Evolutionary conservation across 176 grass and related monocot species (phyloP).

Genomic region (Chloris gayana): DNA sequence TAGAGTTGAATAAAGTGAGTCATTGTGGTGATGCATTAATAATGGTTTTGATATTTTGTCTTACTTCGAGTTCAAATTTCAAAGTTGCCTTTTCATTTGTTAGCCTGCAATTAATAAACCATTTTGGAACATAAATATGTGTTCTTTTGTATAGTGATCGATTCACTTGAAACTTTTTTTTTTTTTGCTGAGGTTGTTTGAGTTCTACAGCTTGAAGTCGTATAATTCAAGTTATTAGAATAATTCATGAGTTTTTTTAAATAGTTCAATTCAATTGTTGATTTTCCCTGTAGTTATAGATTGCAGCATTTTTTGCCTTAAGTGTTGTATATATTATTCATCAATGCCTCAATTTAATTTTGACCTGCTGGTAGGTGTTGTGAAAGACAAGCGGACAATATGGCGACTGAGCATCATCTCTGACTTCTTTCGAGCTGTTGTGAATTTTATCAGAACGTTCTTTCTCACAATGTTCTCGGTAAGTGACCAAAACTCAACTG

Average conservation of each 20-base stretch:
- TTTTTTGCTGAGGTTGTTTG: not conserved
- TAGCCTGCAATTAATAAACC: not conserved
- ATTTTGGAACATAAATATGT: not conserved
- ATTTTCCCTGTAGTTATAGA: not conserved
- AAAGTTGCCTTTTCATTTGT: not conserved
- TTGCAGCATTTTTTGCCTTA: conserved; percentile 3
- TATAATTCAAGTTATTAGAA: not conserved
- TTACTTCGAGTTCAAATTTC: not conserved
- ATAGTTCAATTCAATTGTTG: not conserved
- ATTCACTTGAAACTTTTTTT: not conserved
- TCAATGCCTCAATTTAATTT: conserved; percentile 13
- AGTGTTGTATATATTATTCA: conserved; percentile 3
- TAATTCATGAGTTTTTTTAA: not conserved
- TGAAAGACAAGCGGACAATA: conserved; percentile 83
- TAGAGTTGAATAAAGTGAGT: not conserved
- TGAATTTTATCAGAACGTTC: conserved; percentile 76
- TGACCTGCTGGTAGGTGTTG: conserved; percentile 65
- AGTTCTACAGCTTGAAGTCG: not conserved
- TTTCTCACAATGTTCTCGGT: conserved; percentile 93
- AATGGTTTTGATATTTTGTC: not conserved
- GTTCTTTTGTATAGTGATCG: not conserved
- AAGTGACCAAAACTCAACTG: conserved; percentile 19
- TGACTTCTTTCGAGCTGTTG: conserved; percentile 78
- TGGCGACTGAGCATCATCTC: conserved; percentile 94
- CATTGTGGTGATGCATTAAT: not conserved